phyloP scores from a whole-genome alignment of 2,329 filamentous ascomycete genomes.

The Escovopsis sp. region DNA sequence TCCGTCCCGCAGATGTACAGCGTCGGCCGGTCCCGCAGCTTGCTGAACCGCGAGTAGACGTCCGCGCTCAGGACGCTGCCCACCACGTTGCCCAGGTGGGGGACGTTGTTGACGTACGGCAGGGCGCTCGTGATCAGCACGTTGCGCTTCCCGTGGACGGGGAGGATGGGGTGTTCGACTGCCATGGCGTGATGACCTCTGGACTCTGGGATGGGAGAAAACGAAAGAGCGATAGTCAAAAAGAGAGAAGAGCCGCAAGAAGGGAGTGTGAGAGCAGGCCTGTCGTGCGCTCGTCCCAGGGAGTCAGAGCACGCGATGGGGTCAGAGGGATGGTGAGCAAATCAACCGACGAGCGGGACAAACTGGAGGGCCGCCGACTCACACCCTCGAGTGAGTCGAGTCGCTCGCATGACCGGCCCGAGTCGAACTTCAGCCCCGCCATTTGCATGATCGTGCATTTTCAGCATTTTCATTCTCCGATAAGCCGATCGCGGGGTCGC shows the following conservation, averaged over 20 bases:
- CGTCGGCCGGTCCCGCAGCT: slow-evolving; percentile 62
- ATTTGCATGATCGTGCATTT: too few relatives aligned
- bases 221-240: not conserved
- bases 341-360: too few relatives aligned
- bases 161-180: slow-evolving; percentile 32
- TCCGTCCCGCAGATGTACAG: slow-evolving; percentile 72
- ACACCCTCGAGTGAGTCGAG: too few relatives aligned
- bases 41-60: slow-evolving; percentile 69
- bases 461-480: too few relatives aligned
- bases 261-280: too few relatives aligned
- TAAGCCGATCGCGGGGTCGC: too few relatives aligned
- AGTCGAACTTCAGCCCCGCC: too few relatives aligned
- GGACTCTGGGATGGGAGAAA: not conserved
- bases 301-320: not conserved
- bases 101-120: slow-evolving; percentile 61
- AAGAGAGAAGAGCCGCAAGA: not conserved
- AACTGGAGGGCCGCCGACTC: too few relatives aligned
- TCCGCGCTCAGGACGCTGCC: slow-evolving; percentile 81
- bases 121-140: slow-evolving; percentile 84
- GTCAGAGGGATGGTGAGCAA: not conserved
- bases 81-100: slow-evolving; percentile 80
- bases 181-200: slow-evolving; percentile 3
- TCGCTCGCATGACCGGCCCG: too few relatives aligned
- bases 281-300: not conserved
- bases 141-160: slow-evolving; percentile 63